Evolutionary conservation across 2,329 filamentous ascomycete species (phyloP), one percentile per base, ranked within the genome.

Genomic region (Sphaerulina vaccinii): DNA sequence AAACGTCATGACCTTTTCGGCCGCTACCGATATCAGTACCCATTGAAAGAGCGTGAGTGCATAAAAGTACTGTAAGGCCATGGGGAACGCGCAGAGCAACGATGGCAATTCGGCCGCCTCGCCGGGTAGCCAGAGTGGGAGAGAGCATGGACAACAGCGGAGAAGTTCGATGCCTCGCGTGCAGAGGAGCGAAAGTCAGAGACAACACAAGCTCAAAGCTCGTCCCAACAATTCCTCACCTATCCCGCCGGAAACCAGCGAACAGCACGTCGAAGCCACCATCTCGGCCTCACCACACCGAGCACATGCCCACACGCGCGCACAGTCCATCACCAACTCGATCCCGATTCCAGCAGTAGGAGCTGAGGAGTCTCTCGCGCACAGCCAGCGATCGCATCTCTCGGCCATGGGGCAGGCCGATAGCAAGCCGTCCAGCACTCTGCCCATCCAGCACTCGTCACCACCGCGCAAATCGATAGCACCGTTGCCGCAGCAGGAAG

Each of bases 241-340:
- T 4, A 15, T 35, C 29, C 36, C 36, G 43, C 29, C 43, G 18
- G 22, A 29, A 15, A 29, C 32, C 32, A 46, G 29, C 43, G 43
- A 37, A 27, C 19, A 7, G 27, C 33, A 19, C 22, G 42, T 45
- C 16, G 40, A 23, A 16, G 15, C 42, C 29, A 45, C 42, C 32
- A 33, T 35, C 16, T 23, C 29, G 11, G 18, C 29, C 16, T 36
- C 33, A 11, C 44, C 44, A 21, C n/a, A 47, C 16, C 44, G 21
- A 32, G 19, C 22, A 18, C 11, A 37, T 10, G 15, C 46, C 8
- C 62, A 64, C 52, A 56, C 62, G 21, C 62, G 64, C 44, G 59
- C 60, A n/a, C 62, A 62, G 23, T 67, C 64, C 36, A 62, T 59
- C 29, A 67, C 63, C 43, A 54, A 57, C 27, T 51, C 52, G 43